Percentiles rank a stretch among this genome's conserved stretches.
phyloP scores from a whole-genome alignment of 2,329 filamentous ascomycete species.

The Aureobasidium zeae region DNA sequence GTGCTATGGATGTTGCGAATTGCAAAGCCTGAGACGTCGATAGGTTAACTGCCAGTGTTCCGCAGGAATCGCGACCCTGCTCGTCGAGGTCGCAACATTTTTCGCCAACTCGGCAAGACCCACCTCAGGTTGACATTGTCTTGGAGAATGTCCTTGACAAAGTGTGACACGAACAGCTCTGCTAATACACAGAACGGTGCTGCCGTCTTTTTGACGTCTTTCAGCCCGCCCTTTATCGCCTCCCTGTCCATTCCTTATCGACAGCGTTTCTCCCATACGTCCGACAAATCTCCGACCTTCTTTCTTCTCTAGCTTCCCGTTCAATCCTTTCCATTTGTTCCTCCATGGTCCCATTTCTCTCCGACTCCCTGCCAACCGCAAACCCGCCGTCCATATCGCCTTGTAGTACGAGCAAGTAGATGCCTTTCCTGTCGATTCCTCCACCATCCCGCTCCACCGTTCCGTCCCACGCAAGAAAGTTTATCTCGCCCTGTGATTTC shows the following conservation, averaged over 20 bases:
- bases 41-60: too few relatives aligned
- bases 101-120: conserved; percentile 83
- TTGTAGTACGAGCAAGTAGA: too few relatives aligned
- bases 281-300: conserved; percentile 67
- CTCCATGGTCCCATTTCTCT: conserved; percentile 73
- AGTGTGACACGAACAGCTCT: conserved; percentile 91
- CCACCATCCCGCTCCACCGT: conserved; percentile 73
- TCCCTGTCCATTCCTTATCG: conserved; percentile 73
- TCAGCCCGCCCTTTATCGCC: too few relatives aligned
- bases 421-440: conserved; percentile 68
- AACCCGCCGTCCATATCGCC: too few relatives aligned
- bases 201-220: conserved; percentile 54
- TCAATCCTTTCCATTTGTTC: conserved; percentile 86
- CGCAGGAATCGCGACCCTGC: too few relatives aligned
- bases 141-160: conserved; percentile 88
- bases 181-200: too few relatives aligned
- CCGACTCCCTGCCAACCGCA: conserved; percentile 79
- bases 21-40: too few relatives aligned
- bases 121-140: conserved; percentile 88
- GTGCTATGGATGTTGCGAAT: too few relatives aligned
- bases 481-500: conserved; percentile 62
- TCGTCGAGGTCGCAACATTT: conserved; percentile 91
- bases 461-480: conserved; percentile 63
- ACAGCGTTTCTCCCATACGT: conserved; percentile 76
- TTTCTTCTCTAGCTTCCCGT: conserved; percentile 64